A percentile compares a stretch with the other conserved stretches of the same genome.
Conservation (phyloP, 176 grass and related monocot genomes). For the Phyllostachys edulis region DNA sequence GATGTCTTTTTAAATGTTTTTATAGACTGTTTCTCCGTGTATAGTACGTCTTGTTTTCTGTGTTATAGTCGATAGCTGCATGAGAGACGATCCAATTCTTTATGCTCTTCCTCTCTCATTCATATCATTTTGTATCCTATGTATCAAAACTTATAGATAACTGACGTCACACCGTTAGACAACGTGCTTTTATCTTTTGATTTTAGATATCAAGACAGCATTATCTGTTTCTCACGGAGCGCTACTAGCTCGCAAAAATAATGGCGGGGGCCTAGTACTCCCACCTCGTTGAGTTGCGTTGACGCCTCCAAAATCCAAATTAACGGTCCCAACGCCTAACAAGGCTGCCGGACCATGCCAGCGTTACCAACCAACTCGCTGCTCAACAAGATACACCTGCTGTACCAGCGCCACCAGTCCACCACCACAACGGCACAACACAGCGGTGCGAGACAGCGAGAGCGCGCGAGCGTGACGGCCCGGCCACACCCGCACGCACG, state of each 20-base stretch:
- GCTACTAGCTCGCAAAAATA: no score
- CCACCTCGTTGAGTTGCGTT: background rate
- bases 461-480: background rate
- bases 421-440: background rate
- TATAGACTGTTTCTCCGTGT: no score
- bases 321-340: constrained; percentile 28
- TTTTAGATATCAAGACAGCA: background rate
- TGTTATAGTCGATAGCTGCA: no score
- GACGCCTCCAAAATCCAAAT: constrained; percentile 28
- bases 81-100: no score
- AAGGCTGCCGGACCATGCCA: constrained; percentile 25
- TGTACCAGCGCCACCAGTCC: background rate
- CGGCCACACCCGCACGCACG: background rate
- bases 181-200: background rate
- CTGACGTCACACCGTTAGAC: no score
- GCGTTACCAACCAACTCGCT: background rate
- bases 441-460: constrained; percentile 9
- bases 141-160: no score
- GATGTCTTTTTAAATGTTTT: no score
- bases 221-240: no score
- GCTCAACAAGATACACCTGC: background rate
- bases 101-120: no score
- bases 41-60: no score
- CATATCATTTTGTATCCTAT: no score
- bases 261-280: no score